Conservation (phyloP, 208 protist genomes). For the Leishmania turanica region DNA sequence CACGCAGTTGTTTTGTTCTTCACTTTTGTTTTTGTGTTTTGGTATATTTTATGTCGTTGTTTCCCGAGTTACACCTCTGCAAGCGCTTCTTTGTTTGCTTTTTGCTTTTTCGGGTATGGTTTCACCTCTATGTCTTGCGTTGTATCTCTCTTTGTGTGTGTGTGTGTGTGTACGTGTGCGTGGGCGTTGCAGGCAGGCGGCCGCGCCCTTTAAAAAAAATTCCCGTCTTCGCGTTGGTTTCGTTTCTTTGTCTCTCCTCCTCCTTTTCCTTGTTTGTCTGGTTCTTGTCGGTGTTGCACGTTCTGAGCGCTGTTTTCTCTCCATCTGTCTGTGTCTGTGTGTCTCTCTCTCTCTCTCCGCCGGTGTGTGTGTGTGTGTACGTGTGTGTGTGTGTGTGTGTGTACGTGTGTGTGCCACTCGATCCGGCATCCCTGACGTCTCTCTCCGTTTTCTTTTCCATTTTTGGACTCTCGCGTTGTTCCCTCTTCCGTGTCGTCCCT, state of each 20-base stretch:
- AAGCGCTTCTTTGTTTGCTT: slow-evolving; percentile 8
- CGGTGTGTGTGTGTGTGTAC: neutral
- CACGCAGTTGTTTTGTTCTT: neutral
- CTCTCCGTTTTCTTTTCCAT: neutral
- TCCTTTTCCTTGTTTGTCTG: neutral
- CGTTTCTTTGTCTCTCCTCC: neutral
- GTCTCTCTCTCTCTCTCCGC: neutral
- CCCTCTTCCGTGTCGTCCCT: neutral
- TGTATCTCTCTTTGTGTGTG: neutral
- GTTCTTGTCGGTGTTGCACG: neutral
- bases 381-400: neutral
- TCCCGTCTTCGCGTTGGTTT: neutral
- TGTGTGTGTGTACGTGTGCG: neutral
- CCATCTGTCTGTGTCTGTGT: neutral
- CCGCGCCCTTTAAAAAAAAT: slow-evolving; percentile 4
- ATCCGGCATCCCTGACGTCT: neutral
- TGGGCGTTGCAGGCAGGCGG: neutral
- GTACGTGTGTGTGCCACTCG: neutral
- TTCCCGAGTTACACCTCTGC: slow-evolving; percentile 2
- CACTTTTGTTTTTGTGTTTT: neutral
- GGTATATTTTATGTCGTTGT: too few relatives aligned
- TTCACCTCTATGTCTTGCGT: neutral
- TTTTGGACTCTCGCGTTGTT: neutral
- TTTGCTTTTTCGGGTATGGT: neutral
- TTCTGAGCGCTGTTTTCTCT: neutral